Percentiles rank a stretch among this genome's conserved stretches.
These are phyloP conservation scores for Syncephalastrum monosporum DNA, from an alignment of 371 early-diverging fungal genomes.

Conservation along the genomic window DNA sequence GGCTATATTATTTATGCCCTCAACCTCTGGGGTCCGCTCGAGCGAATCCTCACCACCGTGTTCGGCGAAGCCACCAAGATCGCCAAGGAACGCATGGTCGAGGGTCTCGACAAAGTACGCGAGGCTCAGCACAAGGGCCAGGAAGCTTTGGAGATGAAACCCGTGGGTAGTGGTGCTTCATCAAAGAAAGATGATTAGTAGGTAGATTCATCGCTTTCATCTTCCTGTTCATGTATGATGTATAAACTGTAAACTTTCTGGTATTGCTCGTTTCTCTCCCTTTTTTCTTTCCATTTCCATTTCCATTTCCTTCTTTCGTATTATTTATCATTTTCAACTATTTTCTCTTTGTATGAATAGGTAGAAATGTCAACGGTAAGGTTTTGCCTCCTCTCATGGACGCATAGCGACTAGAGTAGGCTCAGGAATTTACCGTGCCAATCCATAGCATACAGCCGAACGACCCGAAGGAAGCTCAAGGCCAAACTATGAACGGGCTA, in stretches of 20 bases:
- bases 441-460: slow-evolving; percentile 11
- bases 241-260: background rate
- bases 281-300: slow-evolving; percentile 8
- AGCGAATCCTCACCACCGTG: slow-evolving; percentile 45
- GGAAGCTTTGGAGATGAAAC: slow-evolving; percentile 16
- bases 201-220: slow-evolving; percentile 5
- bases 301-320: slow-evolving; percentile 14
- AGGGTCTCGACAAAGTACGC: slow-evolving; percentile 23
- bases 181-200: slow-evolving; percentile 4
- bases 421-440: slow-evolving; percentile 44
- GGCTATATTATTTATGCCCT: slow-evolving; percentile 64
- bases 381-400: slow-evolving; percentile 39
- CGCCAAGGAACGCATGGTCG: slow-evolving; percentile 30
- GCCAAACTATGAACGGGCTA: slow-evolving; percentile 3
- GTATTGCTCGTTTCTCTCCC: background rate
- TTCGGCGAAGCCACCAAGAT: slow-evolving; percentile 43
- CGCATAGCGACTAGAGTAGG: slow-evolving; percentile 38
- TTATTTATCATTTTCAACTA: slow-evolving; percentile 11
- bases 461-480: slow-evolving; percentile 21
- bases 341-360: background rate
- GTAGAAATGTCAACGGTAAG: slow-evolving; percentile 35
- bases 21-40: slow-evolving; percentile 67
- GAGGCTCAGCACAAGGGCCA: slow-evolving; percentile 13
- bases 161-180: background rate
- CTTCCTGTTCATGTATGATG: background rate